Percentiles rank a stretch among this genome's conserved stretches.
These are phyloP conservation scores for Auxenochlorella pyrenoidosa DNA, from an alignment of 139 green algal genomes.

Conservation along the genomic window DNA sequence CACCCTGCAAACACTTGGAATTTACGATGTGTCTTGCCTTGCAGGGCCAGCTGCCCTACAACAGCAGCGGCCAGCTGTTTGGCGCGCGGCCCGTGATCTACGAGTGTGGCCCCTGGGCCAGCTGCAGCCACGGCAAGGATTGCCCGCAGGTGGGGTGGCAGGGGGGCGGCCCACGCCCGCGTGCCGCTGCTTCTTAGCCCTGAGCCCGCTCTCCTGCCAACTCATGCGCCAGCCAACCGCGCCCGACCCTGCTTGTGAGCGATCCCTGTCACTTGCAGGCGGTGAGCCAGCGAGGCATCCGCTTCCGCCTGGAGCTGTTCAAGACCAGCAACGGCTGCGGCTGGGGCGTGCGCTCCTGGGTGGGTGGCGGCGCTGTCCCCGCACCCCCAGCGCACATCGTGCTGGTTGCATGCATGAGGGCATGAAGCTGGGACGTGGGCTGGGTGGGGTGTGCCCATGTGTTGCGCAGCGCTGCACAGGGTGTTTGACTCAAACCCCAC, in stretches of 20 bases:
- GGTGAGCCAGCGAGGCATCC: constrained; percentile 38
- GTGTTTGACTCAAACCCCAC: no score
- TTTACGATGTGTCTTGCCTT: neutral
- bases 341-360: constrained; percentile 64
- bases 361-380: neutral
- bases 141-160: constrained; percentile 40
- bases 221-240: neutral
- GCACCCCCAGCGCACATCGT: neutral
- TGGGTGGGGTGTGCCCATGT: no score
- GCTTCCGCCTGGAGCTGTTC: constrained; percentile 65
- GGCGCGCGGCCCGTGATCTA: constrained; percentile 34
- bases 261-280: constrained; percentile 11
- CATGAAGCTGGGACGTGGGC: no score
- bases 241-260: neutral
- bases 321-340: constrained; percentile 45
- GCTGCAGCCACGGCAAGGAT: constrained; percentile 36
- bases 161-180: neutral
- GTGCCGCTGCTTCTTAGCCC: neutral
- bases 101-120: constrained; percentile 56
- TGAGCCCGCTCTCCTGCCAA: neutral
- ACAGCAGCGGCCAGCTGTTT: constrained; percentile 16
- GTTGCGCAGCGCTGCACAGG: no score
- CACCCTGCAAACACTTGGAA: no score
- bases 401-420: neutral
- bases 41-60: constrained; percentile 60